phyloP scores from a whole-genome alignment of 2,329 filamentous ascomycete species.

The Aspergillus cejpii region DNA sequence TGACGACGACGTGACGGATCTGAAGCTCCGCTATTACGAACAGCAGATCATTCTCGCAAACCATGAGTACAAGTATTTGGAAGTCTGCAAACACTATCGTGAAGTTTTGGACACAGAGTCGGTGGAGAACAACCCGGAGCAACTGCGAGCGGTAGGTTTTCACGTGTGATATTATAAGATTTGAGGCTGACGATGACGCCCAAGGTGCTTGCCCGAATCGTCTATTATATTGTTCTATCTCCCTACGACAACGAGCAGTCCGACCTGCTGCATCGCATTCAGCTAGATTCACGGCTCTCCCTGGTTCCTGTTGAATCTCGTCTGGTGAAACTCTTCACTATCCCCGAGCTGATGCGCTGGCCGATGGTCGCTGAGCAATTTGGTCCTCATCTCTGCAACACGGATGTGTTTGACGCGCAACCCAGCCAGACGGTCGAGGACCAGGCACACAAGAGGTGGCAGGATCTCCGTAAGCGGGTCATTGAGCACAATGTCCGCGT shows the following conservation, averaged over 20 bases:
- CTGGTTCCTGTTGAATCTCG: conserved; percentile 73
- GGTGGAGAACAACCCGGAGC: conserved; percentile 79
- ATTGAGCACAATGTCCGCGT: conserved; percentile 99
- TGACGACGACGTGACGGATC: conserved; percentile 85
- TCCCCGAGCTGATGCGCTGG: conserved; percentile 97
- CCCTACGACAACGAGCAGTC: conserved; percentile 98
- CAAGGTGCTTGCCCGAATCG: conserved; percentile 86
- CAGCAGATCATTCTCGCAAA: conserved; percentile 94
- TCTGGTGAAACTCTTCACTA: conserved; percentile 87
- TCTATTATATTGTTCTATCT: conserved; percentile 94
- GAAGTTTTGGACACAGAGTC: conserved; percentile 95
- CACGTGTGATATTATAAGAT: conserved; percentile 1
- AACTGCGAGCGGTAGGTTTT: conserved; percentile 71
- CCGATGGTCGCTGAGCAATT: conserved; percentile 85
- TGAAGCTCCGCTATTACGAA: conserved; percentile 94
- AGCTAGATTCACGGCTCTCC: conserved; percentile 73
- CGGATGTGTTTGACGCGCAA: conserved; percentile 75
- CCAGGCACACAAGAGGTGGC: conserved; percentile 80
- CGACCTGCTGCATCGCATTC: conserved; percentile 88
- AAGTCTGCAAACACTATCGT: conserved; percentile 96
- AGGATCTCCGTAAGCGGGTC: conserved; percentile 92
- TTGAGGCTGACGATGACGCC: conserved; percentile 3
- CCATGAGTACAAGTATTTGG: conserved; percentile 94
- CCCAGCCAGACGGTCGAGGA: conserved; percentile 61
- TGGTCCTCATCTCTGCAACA: conserved; percentile 76